Evolutionary conservation across 2,329 filamentous ascomycete genomes (phyloP), one percentile per base, ranked within the genome.

Genomic region (Penicillium sp.): DNA sequence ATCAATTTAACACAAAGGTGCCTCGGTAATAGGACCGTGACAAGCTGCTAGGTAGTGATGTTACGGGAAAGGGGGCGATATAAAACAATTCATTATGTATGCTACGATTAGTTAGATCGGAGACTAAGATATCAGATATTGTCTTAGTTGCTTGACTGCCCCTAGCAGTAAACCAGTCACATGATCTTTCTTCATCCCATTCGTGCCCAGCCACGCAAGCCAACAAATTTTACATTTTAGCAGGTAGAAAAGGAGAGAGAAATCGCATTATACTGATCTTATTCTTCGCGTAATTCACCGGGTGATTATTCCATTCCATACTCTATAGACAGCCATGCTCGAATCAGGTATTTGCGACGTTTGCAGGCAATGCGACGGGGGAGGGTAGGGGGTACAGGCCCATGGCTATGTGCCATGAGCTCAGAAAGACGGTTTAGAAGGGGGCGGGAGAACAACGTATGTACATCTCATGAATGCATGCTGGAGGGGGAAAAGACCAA

Each of bases 381-480:
- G 37, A 33, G 13, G 47, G 38, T 53, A 50, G 17, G 45, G 28
- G 49, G 30, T 50, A 63, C 38, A 61, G 55, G 57, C 28, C 58
- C 35, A 58, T 54, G 62, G 35, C 42, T 30, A 37, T 56, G 47
- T 58, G 47, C 59, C 68, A 68, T 63, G 44, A 51, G 37, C 51
- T 40, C 51, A n/a, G 26, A 40, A 53, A 58, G 53, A 61, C 49
- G 58, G 54, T 56, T 61, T 37, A 59, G 51, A 57, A 55, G 53
- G 60, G 64, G 64, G 44, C 15, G 15, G 47, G 33, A 40, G 51
- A 61, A 65, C 60, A 65, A 68, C 64, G 62, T 74, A 74, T 75
- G 70, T 75, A 75, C 73, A 75, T 65, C 70, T 73, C 73, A 71
- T 71, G 57, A 71, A 69, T 66, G 67, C 64, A 69, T 69, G 66